These are phyloP conservation scores for Isabelozyma rhagii DNA, from an alignment of 805 yeast genomes.

Conservation along the genomic window DNA sequence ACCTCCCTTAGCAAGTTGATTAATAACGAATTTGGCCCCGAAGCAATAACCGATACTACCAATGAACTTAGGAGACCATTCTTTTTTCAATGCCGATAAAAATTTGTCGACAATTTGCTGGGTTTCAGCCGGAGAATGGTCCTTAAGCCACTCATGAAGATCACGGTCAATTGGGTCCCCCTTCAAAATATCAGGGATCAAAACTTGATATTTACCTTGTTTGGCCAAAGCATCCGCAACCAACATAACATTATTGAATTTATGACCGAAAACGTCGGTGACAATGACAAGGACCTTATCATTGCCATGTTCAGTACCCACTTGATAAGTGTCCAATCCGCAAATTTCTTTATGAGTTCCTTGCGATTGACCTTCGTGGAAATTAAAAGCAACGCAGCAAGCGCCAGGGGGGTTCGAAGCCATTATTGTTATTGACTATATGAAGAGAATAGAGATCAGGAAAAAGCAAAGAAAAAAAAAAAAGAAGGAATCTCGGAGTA, in stretches of 20 bases:
- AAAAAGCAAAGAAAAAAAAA: no score
- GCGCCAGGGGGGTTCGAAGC: constrained; percentile 52
- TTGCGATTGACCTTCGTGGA: constrained; percentile 50
- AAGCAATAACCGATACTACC: constrained; percentile 77
- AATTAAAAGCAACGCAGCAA: constrained; percentile 42
- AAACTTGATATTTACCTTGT: constrained; percentile 55
- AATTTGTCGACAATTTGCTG: constrained; percentile 48
- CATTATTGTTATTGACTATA: constrained; percentile 12
- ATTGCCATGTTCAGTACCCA: constrained; percentile 22
- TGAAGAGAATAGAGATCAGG: neutral
- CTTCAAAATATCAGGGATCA: constrained; percentile 72
- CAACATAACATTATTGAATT: constrained; percentile 54
- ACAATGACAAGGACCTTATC: constrained; percentile 57
- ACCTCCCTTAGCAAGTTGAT: constrained; percentile 41
- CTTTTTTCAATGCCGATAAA: constrained; percentile 40
- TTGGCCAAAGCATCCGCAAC: constrained; percentile 65
- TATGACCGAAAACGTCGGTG: constrained; percentile 70
- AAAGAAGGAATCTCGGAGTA: neutral
- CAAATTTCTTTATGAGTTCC: constrained; percentile 42
- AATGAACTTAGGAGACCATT: constrained; percentile 44
- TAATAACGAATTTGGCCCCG: constrained; percentile 72
- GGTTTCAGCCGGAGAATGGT: constrained; percentile 51
- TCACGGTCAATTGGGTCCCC: constrained; percentile 36
- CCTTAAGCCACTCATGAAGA: constrained; percentile 46
- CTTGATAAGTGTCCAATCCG: constrained; percentile 37